These are phyloP conservation scores for Silybum marianum DNA, from an alignment of 129 eudicot species.

Conservation along the genomic window DNA sequence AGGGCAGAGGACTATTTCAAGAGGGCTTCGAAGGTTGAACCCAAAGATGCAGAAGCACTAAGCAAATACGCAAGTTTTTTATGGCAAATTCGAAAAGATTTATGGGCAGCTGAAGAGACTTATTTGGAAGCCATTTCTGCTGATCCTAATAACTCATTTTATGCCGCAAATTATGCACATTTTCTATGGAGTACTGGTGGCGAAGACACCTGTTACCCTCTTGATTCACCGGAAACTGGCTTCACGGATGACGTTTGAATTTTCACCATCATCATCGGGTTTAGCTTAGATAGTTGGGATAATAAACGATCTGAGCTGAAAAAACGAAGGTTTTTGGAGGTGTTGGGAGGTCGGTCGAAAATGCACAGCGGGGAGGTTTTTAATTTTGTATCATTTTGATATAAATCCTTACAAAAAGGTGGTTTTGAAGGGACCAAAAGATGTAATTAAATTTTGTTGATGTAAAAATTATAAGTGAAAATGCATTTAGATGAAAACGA, in stretches of 20 bases:
- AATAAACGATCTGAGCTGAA: slow-evolving; percentile 13
- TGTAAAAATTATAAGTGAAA: slow-evolving; percentile 17
- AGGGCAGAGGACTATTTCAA: slow-evolving; percentile 94
- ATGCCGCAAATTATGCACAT: slow-evolving; percentile 88
- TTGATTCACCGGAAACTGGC: slow-evolving; percentile 42
- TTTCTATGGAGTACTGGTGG: slow-evolving; percentile 92
- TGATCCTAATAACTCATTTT: slow-evolving; percentile 74
- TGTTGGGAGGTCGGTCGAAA: neutral
- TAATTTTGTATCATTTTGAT: slow-evolving; percentile 18
- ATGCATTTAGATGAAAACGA: slow-evolving; percentile 1
- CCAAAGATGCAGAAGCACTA: slow-evolving; percentile 85
- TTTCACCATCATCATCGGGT: neutral
- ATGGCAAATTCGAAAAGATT: slow-evolving; percentile 74
- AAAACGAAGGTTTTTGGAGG: neutral
- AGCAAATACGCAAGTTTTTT: slow-evolving; percentile 83
- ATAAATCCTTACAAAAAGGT: slow-evolving; percentile 1
- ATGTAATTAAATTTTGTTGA: slow-evolving; percentile 39
- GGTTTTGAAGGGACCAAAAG: slow-evolving; percentile 6
- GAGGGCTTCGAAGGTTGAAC: slow-evolving; percentile 70
- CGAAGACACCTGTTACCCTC: slow-evolving; percentile 92
- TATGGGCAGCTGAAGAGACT: slow-evolving; percentile 96
- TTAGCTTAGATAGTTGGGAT: slow-evolving; percentile 21
- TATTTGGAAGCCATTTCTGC: slow-evolving; percentile 77
- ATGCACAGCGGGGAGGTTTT: slow-evolving; percentile 1
- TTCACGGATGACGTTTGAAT: slow-evolving; percentile 25